Base-by-base conservation (phyloP, 768 basidiomycete genomes). In the Russula brevipes region DNA sequence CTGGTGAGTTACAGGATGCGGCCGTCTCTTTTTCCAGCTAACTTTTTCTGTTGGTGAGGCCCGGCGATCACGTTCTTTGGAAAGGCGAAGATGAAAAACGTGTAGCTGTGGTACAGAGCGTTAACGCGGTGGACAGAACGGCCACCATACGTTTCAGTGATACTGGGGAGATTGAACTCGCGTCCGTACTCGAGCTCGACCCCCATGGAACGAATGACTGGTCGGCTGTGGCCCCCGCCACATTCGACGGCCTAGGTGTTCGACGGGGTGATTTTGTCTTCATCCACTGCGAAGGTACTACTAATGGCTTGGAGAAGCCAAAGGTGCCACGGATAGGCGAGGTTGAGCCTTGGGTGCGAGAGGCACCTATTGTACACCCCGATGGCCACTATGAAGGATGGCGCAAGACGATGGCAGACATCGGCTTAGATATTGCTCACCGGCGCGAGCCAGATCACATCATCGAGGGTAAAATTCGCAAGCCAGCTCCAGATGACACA, bases 31-130 rank as follows among this genome's bases (percentile, higher is more conserved):
- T 9, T 12, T 38, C 14, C 46, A 30, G 16, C 58, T 64, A 41
- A 65, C 50, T 30, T 24, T 0, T 38, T 9, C 10, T 9, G 41
- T 42, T 35, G 66, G n/a, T 19, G 57, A 93, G 91, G 92, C 94
- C 94, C 5, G 94, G 94, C 17, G 93, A 98, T 70, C 86, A 91
- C 73, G 88, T 95, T 14, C 68, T 93, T 17, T 94, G 89, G 85
- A 87, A 87, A 69, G 83, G 79, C 39, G 94, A 94, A 74, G 85
- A 85, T 57, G 78, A 78, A 67, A 79, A 78, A 61, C 81, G 82
- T 47, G 77, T 84, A 50, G 91, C 86, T 10, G 81, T 95, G 63
- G 85, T 95, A 35, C 92, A 93, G 72, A 82, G 80, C 31, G 90
- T 92, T 47, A 83, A 90, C 70, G 84, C 88, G 3, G 71, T 70